phyloP scores from a whole-genome alignment of 805 yeast genomes.

The Candida palmyrensis region DNA sequence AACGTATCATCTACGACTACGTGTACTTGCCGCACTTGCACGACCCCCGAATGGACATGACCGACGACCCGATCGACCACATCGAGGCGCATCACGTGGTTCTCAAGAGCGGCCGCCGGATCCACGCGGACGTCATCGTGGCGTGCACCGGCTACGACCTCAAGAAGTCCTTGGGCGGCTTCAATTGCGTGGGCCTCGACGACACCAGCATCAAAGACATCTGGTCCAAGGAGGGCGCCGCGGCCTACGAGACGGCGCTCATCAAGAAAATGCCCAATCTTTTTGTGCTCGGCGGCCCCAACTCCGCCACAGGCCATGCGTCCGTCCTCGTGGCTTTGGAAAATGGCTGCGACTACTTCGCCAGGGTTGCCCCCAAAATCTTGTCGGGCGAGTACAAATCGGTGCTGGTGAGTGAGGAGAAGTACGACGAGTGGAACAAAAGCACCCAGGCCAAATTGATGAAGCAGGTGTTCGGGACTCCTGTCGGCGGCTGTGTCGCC shows the following conservation, averaged over 20 bases:
- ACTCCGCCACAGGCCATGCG: conserved; percentile 38
- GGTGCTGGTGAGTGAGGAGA: conserved; percentile 24
- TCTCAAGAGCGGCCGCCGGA: conserved; percentile 19
- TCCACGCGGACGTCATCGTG: conserved; percentile 33
- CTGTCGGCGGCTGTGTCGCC: conserved; percentile 37
- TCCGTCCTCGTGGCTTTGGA: conserved; percentile 37
- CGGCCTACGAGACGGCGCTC: conserved; percentile 32
- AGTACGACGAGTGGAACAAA: conserved; percentile 30
- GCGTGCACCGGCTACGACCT: conserved; percentile 40
- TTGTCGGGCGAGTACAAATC: conserved; percentile 23
- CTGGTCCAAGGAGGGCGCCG: conserved; percentile 27
- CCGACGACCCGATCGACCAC: conserved; percentile 15
- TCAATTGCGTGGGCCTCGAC: conserved; percentile 20
- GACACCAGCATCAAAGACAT: conserved; percentile 15
- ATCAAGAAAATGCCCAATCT: conserved; percentile 30
- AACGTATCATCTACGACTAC: conserved; percentile 35
- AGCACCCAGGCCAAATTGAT: conserved; percentile 20
- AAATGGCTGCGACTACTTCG: conserved; percentile 22
- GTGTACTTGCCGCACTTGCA: conserved; percentile 27
- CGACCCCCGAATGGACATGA: conserved; percentile 25
- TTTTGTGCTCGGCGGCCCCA: conserved; percentile 35
- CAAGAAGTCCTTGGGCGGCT: conserved; percentile 11
- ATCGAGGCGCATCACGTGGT: conserved; percentile 25
- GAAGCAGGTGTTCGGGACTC: conserved; percentile 30
- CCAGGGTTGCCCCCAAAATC: conserved; percentile 19